Conservation (phyloP, 2,329 filamentous ascomycete genomes). For the Xylariaceae sp. region DNA sequence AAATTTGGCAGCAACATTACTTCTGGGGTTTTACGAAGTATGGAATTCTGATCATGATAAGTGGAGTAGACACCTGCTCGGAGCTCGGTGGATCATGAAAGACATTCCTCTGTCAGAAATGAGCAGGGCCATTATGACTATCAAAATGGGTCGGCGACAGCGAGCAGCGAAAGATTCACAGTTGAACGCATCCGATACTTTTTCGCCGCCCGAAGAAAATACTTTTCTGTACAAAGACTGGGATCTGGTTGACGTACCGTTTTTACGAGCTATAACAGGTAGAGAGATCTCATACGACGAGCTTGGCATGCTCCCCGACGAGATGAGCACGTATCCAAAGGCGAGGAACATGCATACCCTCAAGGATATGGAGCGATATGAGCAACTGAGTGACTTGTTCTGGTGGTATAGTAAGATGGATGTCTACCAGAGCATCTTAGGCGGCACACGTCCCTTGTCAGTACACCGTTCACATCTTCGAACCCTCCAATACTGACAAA, state of each 20-base stretch:
- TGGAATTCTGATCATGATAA: slow-evolving; percentile 92
- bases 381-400: slow-evolving; percentile 78
- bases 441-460: slow-evolving; percentile 81
- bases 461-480: slow-evolving; percentile 31
- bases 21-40: slow-evolving; percentile 90
- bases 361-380: slow-evolving; percentile 72
- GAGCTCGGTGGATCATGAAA: slow-evolving; percentile 73
- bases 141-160: slow-evolving; percentile 43
- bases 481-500: slow-evolving; percentile 6
- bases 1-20: slow-evolving; percentile 80
- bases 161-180: slow-evolving; percentile 22
- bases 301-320: slow-evolving; percentile 37
- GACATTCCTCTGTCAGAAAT: slow-evolving; percentile 77
- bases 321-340: slow-evolving; percentile 22
- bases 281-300: slow-evolving; percentile 49
- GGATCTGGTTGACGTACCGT: slow-evolving; percentile 32
- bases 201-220: slow-evolving; percentile 17
- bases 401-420: slow-evolving; percentile 99
- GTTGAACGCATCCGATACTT: slow-evolving; percentile 17
- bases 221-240: slow-evolving; percentile 27
- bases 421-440: slow-evolving; percentile 83
- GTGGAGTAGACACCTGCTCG: slow-evolving; percentile 89
- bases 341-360: slow-evolving; percentile 36
- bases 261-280: slow-evolving; percentile 43
- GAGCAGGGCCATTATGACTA: slow-evolving; percentile 64